Conservation (phyloP, 768 basidiomycete species). For the Mycena capillaripes region DNA sequence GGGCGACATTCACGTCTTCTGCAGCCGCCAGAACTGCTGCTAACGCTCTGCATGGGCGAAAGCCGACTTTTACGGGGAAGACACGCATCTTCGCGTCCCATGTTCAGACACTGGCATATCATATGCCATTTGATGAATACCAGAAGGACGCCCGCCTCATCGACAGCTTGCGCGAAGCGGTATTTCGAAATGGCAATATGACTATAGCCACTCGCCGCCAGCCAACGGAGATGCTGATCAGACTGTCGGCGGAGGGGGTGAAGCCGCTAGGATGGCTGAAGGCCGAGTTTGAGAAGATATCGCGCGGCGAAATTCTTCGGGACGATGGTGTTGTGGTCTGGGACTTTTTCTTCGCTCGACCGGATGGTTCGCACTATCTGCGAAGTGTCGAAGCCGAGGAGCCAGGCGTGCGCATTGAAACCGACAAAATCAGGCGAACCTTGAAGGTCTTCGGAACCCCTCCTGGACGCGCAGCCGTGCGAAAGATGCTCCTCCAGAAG, state of each 20-base stretch:
- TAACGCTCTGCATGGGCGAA: slow-evolving; percentile 59
- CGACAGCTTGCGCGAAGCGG: slow-evolving; percentile 54
- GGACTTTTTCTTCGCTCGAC: slow-evolving; percentile 72
- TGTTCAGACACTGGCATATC: slow-evolving; percentile 64
- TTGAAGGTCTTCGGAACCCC: slow-evolving; percentile 71
- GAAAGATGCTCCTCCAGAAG: slow-evolving; percentile 62
- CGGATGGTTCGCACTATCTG: slow-evolving; percentile 61
- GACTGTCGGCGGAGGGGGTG: slow-evolving; percentile 63
- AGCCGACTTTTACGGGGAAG: slow-evolving; percentile 60
- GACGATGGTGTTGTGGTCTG: slow-evolving; percentile 68
- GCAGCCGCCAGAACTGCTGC: slow-evolving; percentile 67
- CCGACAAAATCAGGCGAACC: slow-evolving; percentile 55
- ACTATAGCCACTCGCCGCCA: slow-evolving; percentile 40
- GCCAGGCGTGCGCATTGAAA: slow-evolving; percentile 58
- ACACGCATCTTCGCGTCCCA: slow-evolving; percentile 66
- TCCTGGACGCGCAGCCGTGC: slow-evolving; percentile 54
- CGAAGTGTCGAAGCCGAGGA: slow-evolving; percentile 54
- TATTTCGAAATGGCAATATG: slow-evolving; percentile 46
- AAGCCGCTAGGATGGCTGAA: slow-evolving; percentile 70
- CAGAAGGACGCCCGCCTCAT: slow-evolving; percentile 61
- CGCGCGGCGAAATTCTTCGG: slow-evolving; percentile 71
- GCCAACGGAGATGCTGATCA: slow-evolving; percentile 50
- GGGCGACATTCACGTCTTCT: slow-evolving; percentile 68
- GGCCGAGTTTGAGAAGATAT: slow-evolving; percentile 69
- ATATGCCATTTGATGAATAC: slow-evolving; percentile 55